Evolutionary conservation across 1,284 basidiomycete genomes (phyloP), one percentile per base, ranked within the genome.

Genomic region (Cerioporus squamosus): DNA sequence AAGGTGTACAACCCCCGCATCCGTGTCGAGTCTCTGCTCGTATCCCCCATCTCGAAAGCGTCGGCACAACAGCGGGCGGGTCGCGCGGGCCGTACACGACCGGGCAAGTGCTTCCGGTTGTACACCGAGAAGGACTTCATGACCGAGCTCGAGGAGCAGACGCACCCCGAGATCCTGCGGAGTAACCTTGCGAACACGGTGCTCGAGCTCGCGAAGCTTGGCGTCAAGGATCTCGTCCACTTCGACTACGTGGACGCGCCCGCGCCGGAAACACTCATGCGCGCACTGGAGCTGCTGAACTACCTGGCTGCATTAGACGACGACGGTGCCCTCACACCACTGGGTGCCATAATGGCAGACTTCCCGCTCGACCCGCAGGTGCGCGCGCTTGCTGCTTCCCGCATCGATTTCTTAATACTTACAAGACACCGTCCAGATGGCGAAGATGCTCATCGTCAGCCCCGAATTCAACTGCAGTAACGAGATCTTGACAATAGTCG

Each of bases 71-170:
- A 99, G 75, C 81, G 97, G 22, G 95, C 97, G 0, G 97, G 97
- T 57, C 93, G 97, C 74, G 97, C 97, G 0, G 97, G 97, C 23
- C 87, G 97, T 65, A 99, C 97, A 22, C 80, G 94, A 44, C 96
- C 97, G 0, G 97, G 97, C 23, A 98, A 98, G 74, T 98, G 97
- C 76, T 99, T 98, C 81, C 81, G 97, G 59, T 73, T 99, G 64
- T 99, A 98, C 73, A 99, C 97, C 0, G 97, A 98, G 76, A 94
- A 94, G 72, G 97, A 98, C 76, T 99, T 97, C 72, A 95, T 97
- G 83, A 86, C 82, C 60, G 93, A 96, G 77, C 81, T 99, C 50
- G 95, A 98, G 76, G 95, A 98, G 71, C 94, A 98, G 75, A 97
- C 96, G 0, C 90, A 98, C 71, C 97, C 97, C 0, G 97, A 99